Conservation (phyloP, 352 stramenopile genomes). For the Globisporangium acanthophoron region DNA sequence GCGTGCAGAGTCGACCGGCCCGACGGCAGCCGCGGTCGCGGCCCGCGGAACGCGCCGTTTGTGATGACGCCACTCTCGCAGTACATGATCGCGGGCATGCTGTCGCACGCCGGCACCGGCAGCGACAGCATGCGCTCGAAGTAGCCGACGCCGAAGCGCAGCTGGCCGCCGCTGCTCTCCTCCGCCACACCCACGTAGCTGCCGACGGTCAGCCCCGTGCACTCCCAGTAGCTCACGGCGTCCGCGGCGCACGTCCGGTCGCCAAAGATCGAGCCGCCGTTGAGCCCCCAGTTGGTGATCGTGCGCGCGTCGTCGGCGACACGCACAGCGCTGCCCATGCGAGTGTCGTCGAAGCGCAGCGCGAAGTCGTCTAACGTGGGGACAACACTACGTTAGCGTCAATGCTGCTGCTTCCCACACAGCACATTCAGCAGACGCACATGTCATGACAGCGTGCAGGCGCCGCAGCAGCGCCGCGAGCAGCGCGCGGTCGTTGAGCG, state of each 20-base stretch:
- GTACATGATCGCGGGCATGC: conserved; percentile 76
- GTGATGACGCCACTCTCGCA: conserved; percentile 62
- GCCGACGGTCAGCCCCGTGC: conserved; percentile 48
- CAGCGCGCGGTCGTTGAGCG: conserved; percentile 22
- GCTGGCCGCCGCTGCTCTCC: not conserved
- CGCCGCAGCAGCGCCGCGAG: conserved; percentile 42
- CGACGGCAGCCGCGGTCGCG: conserved; percentile 35
- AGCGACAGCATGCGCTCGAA: conserved; percentile 41
- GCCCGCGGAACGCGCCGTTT: conserved; percentile 56
- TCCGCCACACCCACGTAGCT: conserved; percentile 53
- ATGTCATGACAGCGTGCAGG: conserved; percentile 43
- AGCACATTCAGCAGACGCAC: conserved; percentile 13
- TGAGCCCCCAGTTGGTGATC: conserved; percentile 35
- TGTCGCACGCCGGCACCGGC: conserved; percentile 46
- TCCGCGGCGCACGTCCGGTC: conserved; percentile 29
- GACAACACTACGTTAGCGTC: not conserved
- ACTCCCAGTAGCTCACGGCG: conserved; percentile 69
- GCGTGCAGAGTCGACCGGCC: conserved; percentile 40
- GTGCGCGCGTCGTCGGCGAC: conserved; percentile 30
- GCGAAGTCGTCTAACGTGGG: conserved; percentile 32
- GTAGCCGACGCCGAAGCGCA: conserved; percentile 28
- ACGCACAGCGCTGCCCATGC: conserved; percentile 40
- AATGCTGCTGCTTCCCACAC: not conserved
- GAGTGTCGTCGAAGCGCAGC: conserved; percentile 36
- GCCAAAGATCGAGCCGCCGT: conserved; percentile 43